Conservation (phyloP, 2,329 filamentous ascomycete genomes). For the Amesomyces nigricolor region DNA sequence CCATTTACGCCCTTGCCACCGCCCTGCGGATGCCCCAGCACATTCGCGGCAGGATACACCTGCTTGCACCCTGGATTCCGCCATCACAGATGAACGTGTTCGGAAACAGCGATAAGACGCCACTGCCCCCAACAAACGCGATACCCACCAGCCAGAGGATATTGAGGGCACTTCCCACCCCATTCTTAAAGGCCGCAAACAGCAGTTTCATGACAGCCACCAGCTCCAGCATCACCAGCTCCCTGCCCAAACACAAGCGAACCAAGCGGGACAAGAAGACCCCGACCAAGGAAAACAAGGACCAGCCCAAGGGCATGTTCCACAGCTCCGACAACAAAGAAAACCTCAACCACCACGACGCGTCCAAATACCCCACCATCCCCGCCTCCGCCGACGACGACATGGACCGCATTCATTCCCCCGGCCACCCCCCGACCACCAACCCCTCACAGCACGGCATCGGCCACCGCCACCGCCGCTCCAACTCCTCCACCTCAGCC, state of each 20-base stretch:
- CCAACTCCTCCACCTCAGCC: slow-evolving; percentile 21
- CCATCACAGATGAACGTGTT: slow-evolving; percentile 86
- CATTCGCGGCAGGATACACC: slow-evolving; percentile 87
- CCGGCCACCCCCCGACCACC: slow-evolving; percentile 20
- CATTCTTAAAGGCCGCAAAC: slow-evolving; percentile 89
- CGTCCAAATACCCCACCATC: slow-evolving; percentile 14
- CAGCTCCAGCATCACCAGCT: slow-evolving; percentile 76
- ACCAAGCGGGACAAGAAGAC: slow-evolving; percentile 34
- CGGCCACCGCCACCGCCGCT: slow-evolving; percentile 25
- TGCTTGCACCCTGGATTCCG: slow-evolving; percentile 94
- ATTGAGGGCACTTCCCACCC: slow-evolving; percentile 80
- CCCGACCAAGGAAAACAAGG: slow-evolving; percentile 37
- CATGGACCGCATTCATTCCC: slow-evolving; percentile 43
- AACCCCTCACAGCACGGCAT: slow-evolving; percentile 10
- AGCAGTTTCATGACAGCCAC: slow-evolving; percentile 92
- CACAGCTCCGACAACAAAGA: slow-evolving; percentile 44
- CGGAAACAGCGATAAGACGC: slow-evolving; percentile 60
- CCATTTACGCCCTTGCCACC: slow-evolving; percentile 95
- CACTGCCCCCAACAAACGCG: slow-evolving; percentile 70
- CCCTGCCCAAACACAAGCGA: slow-evolving; percentile 64
- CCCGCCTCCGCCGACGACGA: slow-evolving; percentile 35
- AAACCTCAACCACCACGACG: slow-evolving; percentile 33
- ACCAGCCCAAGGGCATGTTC: slow-evolving; percentile 26
- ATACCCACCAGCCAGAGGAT: slow-evolving; percentile 90
- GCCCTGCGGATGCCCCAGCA: slow-evolving; percentile 94